These are phyloP conservation scores for Mortierella alpina DNA, from an alignment of 192 early-diverging fungal species.

Conservation along the genomic window DNA sequence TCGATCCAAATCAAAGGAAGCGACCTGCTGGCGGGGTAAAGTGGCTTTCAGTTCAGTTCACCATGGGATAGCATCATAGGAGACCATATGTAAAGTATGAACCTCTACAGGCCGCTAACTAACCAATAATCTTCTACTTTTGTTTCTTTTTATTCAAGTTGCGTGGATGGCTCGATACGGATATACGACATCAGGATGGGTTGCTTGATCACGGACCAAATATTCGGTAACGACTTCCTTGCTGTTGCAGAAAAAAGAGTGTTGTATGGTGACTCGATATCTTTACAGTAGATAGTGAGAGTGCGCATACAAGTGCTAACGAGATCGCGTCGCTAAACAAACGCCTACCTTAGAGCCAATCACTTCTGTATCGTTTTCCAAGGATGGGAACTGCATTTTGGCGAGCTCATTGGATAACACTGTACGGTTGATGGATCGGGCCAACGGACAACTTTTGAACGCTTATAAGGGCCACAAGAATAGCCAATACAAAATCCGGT, in stretches of 20 bases:
- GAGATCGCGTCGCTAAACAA: too few relatives aligned
- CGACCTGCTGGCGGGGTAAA: conserved; percentile 82
- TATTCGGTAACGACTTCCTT: conserved; percentile 65
- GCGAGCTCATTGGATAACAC: conserved; percentile 81
- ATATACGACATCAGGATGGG: conserved; percentile 90
- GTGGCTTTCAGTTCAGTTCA: background rate
- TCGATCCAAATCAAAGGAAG: conserved; percentile 75
- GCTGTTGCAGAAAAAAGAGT: too few relatives aligned
- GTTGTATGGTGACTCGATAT: too few relatives aligned
- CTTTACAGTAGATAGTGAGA: too few relatives aligned
- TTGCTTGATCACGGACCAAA: conserved; percentile 70
- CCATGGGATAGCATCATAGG: background rate
- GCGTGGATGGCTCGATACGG: conserved; percentile 86
- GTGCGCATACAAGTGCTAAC: too few relatives aligned
- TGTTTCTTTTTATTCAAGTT: conserved; percentile 46
- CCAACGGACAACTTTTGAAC: conserved; percentile 76
- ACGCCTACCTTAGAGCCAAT: conserved; percentile 68
- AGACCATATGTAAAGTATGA: background rate
- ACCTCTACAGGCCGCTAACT: background rate
- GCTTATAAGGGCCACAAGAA: conserved; percentile 89
- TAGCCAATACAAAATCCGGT: conserved; percentile 77
- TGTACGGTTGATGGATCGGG: conserved; percentile 87
- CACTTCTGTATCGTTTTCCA: conserved; percentile 75
- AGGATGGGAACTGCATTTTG: conserved; percentile 79
- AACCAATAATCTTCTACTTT: background rate